A percentile compares a stretch with the other conserved stretches of the same genome.
These are phyloP conservation scores for Anthoceros angustus DNA, from an alignment of 225 moss, liverwort and hornwort species.

Conservation along the genomic window DNA sequence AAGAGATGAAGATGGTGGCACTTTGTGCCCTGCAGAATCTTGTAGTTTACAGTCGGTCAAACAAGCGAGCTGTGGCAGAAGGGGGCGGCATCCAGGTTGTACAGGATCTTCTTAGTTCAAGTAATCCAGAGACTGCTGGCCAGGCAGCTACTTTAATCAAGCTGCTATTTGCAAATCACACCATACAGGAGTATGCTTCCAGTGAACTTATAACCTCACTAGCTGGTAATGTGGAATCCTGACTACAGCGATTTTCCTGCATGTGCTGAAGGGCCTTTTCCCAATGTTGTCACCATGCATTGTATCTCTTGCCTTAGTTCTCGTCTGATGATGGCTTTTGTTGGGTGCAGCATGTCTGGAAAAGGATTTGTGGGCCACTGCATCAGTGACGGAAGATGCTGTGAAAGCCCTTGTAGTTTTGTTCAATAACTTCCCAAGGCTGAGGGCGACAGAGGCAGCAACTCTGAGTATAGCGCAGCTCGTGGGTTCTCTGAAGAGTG, in stretches of 20 bases:
- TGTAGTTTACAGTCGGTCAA: slow-evolving; percentile 91
- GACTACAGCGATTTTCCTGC: not conserved
- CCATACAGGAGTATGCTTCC: slow-evolving; percentile 95
- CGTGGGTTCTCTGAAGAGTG: slow-evolving; percentile 85
- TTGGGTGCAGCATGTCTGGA: slow-evolving; percentile 53
- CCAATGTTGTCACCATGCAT: not conserved
- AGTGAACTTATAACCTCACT: slow-evolving; percentile 76
- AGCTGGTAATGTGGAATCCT: slow-evolving; percentile 39
- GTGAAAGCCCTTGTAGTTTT: slow-evolving; percentile 67
- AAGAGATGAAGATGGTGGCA: slow-evolving; percentile 99
- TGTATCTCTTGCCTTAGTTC: not conserved
- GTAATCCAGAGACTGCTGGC: slow-evolving; percentile 67
- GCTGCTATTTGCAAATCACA: slow-evolving; percentile 74
- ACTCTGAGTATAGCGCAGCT: slow-evolving; percentile 64
- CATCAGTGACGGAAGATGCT: slow-evolving; percentile 76
- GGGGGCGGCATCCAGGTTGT: slow-evolving; percentile 97
- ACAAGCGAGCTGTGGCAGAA: slow-evolving; percentile 95
- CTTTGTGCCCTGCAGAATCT: slow-evolving; percentile 93
- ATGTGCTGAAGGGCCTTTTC: not conserved
- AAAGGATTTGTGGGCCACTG: slow-evolving; percentile 95
- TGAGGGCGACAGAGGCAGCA: slow-evolving; percentile 71
- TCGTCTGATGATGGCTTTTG: not conserved
- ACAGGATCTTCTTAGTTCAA: slow-evolving; percentile 72
- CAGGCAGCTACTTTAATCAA: slow-evolving; percentile 89
- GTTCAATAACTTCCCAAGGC: slow-evolving; percentile 68